Evolutionary conservation across 331 rosid genomes (phyloP).

Genomic region (Malus hybrid): DNA sequence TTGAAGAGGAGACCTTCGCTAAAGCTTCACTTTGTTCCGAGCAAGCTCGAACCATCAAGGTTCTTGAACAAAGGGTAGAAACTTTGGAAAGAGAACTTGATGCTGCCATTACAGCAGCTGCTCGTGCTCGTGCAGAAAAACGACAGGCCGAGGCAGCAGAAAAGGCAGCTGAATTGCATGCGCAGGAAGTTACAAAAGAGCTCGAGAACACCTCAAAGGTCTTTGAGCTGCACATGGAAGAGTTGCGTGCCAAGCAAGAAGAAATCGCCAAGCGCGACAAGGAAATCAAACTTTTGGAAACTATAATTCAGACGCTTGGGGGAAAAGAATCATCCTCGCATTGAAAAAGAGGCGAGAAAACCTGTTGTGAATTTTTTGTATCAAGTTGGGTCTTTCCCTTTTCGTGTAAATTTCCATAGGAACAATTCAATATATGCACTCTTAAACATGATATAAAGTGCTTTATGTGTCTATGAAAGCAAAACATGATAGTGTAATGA

Average conservation of each 20-base stretch:
- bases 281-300: constrained; percentile 78
- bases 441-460: neutral
- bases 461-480: no score
- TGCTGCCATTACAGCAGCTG: constrained; percentile 87
- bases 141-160: constrained; percentile 85
- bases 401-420: constrained; percentile 18
- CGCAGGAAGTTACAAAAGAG: constrained; percentile 69
- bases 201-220: constrained; percentile 98
- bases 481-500: no score
- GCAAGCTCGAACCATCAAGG: constrained; percentile 86
- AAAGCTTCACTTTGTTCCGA: constrained; percentile 84
- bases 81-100: constrained; percentile 86
- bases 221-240: constrained; percentile 93
- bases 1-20: constrained; percentile 73
- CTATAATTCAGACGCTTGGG: constrained; percentile 85
- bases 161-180: constrained; percentile 72
- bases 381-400: neutral
- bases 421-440: constrained; percentile 1
- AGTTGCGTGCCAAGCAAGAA: constrained; percentile 74
- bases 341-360: constrained; percentile 22
- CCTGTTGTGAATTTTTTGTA: neutral
- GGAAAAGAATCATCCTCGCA: constrained; percentile 34
- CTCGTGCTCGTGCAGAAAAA: constrained; percentile 84
- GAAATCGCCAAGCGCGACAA: constrained; percentile 76
- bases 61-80: constrained; percentile 76